A percentile compares a stretch with the other conserved stretches of the same genome.
phyloP scores from a whole-genome alignment of 176 grass and related monocot species.

The Dendrocalamus sinicus region DNA sequence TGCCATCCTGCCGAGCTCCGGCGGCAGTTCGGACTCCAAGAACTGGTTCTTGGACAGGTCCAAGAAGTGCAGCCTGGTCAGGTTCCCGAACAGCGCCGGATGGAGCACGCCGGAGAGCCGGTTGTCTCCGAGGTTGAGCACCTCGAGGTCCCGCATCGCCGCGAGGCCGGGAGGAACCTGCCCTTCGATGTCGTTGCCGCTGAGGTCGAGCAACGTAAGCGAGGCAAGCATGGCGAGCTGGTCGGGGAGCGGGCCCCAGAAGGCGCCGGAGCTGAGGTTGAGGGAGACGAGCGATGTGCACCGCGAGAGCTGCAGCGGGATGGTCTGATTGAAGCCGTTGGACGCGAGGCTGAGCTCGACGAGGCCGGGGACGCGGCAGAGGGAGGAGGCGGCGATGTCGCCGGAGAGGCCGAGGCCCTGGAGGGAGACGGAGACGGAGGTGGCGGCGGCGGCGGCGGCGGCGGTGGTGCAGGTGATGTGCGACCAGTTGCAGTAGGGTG shows the following conservation, averaged over 20 bases:
- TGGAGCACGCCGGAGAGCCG: slow-evolving; percentile 67
- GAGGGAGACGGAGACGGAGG: slow-evolving; percentile 46
- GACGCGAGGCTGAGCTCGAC: slow-evolving; percentile 56
- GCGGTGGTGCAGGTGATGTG: slow-evolving; percentile 53
- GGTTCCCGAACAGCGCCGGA: slow-evolving; percentile 60
- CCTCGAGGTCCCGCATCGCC: slow-evolving; percentile 47
- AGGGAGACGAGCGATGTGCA: slow-evolving; percentile 61
- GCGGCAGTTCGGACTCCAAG: slow-evolving; percentile 61
- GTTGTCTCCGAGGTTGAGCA: slow-evolving; percentile 72
- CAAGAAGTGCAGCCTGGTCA: slow-evolving; percentile 60
- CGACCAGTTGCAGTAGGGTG: slow-evolving; percentile 71
- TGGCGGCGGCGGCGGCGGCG: not conserved
- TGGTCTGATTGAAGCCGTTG: slow-evolving; percentile 74
- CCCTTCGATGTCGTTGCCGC: slow-evolving; percentile 67
- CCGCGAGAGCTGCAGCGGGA: slow-evolving; percentile 64
- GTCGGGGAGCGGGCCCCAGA: slow-evolving; percentile 78
- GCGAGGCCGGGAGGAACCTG: slow-evolving; percentile 54
- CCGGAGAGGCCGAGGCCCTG: slow-evolving; percentile 65
- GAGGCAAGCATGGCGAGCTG: slow-evolving; percentile 56
- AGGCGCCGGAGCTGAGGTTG: slow-evolving; percentile 59
- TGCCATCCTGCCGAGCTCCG: slow-evolving; percentile 50
- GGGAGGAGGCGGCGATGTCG: slow-evolving; percentile 50
- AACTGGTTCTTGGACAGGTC: slow-evolving; percentile 77
- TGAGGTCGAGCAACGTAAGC: slow-evolving; percentile 67
- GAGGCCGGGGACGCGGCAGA: slow-evolving; percentile 64